A percentile compares a stretch with the other conserved stretches of the same genome.
Evolutionary conservation across 768 basidiomycete species (phyloP).

Genomic region (Cyathus striatus): DNA sequence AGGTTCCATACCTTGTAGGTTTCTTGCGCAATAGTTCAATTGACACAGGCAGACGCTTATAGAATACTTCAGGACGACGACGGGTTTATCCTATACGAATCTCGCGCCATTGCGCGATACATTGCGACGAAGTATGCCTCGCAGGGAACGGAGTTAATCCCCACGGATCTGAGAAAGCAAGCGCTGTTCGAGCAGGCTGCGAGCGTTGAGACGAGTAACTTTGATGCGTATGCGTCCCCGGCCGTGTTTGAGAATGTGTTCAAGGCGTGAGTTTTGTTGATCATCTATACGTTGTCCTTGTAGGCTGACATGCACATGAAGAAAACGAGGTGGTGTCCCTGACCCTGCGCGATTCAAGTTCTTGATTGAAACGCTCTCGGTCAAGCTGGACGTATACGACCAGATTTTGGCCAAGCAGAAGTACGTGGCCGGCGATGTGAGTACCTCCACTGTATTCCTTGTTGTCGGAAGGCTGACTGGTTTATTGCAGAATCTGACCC

Average conservation of each 20-base stretch:
- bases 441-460: slow-evolving; percentile 8
- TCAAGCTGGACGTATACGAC: slow-evolving; percentile 51
- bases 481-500: slow-evolving; percentile 32
- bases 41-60: neutral
- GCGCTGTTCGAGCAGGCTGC: slow-evolving; percentile 50
- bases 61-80: slow-evolving; percentile 10
- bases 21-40: neutral
- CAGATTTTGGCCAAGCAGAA: slow-evolving; percentile 48
- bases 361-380: slow-evolving; percentile 22
- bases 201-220: slow-evolving; percentile 48
- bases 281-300: too few species aligned
- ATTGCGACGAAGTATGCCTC: slow-evolving; percentile 47
- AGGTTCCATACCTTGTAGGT: slow-evolving; percentile 33
- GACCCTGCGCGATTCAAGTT: slow-evolving; percentile 24
- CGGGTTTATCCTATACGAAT: slow-evolving; percentile 11
- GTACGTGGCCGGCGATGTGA: slow-evolving; percentile 51
- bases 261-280: slow-evolving; percentile 39
- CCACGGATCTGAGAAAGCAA: slow-evolving; percentile 28
- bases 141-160: slow-evolving; percentile 47
- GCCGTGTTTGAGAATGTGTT: slow-evolving; percentile 43
- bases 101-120: slow-evolving; percentile 44
- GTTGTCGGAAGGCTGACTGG: neutral
- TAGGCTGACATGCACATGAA: too few species aligned
- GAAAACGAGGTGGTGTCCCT: slow-evolving; percentile 9
- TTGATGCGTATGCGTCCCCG: slow-evolving; percentile 39